Percentiles rank a stretch among this genome's conserved stretches.
These are phyloP conservation scores for Botrytis porri DNA, from an alignment of 2,329 filamentous ascomycete genomes.

Conservation along the genomic window DNA sequence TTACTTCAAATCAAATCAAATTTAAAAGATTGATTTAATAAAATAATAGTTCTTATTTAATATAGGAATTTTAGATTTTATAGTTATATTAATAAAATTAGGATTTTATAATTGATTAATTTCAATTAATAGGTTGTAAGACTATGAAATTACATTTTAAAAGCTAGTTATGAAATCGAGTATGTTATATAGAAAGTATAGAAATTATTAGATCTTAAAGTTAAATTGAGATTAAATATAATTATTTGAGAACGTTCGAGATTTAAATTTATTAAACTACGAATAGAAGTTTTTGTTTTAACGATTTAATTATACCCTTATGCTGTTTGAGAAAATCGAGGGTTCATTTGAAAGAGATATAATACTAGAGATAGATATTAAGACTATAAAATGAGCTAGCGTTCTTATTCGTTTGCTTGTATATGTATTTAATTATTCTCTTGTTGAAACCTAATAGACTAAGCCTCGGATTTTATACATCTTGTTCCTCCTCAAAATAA, in stretches of 20 bases:
- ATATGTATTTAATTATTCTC: not conserved
- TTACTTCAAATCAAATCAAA: no score
- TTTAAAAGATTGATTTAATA: no score
- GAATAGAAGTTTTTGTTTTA: no score
- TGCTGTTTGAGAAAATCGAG: not conserved
- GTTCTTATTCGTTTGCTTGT: not conserved
- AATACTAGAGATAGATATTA: rapidly evolving
- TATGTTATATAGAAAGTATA: not conserved
- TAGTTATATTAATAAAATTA: no score
- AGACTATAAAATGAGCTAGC: not conserved
- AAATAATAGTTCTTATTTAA: no score
- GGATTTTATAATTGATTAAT: no score
- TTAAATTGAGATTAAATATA: not conserved
- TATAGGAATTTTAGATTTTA: no score
- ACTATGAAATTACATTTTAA: no score
- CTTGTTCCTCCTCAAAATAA: not conserved
- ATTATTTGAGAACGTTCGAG: no score
- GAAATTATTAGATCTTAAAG: not conserved
- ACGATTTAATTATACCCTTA: no score
- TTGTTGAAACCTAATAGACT: not conserved
- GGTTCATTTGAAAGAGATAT: rapidly evolving
- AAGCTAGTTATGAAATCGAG: no score
- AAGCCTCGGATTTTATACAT: not conserved
- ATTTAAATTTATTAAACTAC: not conserved
- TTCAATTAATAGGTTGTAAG: no score